Evolutionary conservation across 73 alveolate species (phyloP).

Genomic region (Uronychia binucleata): DNA sequence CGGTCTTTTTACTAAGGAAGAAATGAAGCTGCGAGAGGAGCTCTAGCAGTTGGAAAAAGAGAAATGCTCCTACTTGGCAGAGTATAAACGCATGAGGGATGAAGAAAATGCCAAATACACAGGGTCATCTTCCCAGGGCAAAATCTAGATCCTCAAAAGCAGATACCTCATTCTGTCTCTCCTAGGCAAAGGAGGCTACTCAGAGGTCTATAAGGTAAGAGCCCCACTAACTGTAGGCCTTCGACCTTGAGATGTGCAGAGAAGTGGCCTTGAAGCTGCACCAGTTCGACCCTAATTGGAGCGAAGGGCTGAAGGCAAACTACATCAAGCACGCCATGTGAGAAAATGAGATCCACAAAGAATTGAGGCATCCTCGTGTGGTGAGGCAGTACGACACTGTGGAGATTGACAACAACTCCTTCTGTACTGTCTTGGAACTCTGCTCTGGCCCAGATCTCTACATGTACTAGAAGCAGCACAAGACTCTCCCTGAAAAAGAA

Average conservation of each 20-base stretch:
- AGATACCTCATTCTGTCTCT: slow-evolving; percentile 86
- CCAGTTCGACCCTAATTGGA: slow-evolving; percentile 93
- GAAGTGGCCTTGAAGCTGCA: slow-evolving; percentile 96
- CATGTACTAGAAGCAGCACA: slow-evolving; percentile 84
- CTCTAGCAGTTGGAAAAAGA: slow-evolving; percentile 78
- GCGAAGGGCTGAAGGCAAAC: slow-evolving; percentile 89
- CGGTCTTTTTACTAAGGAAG: slow-evolving; percentile 74
- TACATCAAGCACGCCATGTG: slow-evolving; percentile 98
- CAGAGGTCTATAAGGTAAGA: slow-evolving; percentile 88
- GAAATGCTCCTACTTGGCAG: slow-evolving; percentile 70
- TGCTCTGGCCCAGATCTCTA: slow-evolving; percentile 98
- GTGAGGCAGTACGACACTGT: slow-evolving; percentile 96
- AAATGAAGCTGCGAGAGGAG: slow-evolving; percentile 74
- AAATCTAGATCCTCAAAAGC: slow-evolving; percentile 78
- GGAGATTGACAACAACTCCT: slow-evolving; percentile 95
- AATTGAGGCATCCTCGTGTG: slow-evolving; percentile 89
- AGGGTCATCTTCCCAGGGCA: slow-evolving; percentile 73
- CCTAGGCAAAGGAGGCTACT: slow-evolving; percentile 98
- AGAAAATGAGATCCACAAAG: slow-evolving; percentile 95
- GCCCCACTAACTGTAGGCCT: slow-evolving; percentile 61
- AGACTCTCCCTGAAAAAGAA: slow-evolving; percentile 94
- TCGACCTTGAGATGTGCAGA: slow-evolving; percentile 90
- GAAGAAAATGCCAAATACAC: slow-evolving; percentile 70
- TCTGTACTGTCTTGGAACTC: slow-evolving; percentile 94
- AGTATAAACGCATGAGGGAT: slow-evolving; percentile 77